A percentile compares a stretch with the other conserved stretches of the same genome.
Evolutionary conservation across 2,329 filamentous ascomycete genomes (phyloP).

Genomic region (Botrytis fragariae): DNA sequence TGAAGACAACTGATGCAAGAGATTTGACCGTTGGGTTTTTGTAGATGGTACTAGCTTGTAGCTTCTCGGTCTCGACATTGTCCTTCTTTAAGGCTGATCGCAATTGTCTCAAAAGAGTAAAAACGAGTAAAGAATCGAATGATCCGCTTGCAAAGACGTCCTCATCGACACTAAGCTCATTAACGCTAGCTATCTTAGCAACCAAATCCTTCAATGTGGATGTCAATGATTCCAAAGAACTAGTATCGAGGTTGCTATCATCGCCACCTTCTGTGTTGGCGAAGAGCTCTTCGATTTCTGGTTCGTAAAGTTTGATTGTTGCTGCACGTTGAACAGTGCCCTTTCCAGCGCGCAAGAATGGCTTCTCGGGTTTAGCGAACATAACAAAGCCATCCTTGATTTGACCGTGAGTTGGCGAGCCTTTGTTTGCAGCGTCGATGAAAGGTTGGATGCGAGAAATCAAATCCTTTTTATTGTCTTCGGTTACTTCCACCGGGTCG

Average conservation of each 20-base stretch:
- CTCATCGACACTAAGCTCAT: not conserved
- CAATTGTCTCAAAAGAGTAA: conserved; percentile 18
- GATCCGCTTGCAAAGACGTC: conserved; percentile 18
- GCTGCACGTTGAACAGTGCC: conserved; percentile 22
- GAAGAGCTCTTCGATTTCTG: conserved; percentile 23
- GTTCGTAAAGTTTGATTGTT: conserved; percentile 16
- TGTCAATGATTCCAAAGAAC: conserved; percentile 2
- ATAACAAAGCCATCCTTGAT: conserved; percentile 10
- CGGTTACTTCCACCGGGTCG: not conserved
- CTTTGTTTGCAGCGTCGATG: conserved; percentile 20
- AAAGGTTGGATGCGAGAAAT: conserved; percentile 29
- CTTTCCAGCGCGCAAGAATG: conserved; percentile 22
- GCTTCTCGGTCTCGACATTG: conserved; percentile 1
- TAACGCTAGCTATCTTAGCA: conserved; percentile 3
- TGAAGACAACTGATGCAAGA: conserved; percentile 13
- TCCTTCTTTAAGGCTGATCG: conserved; percentile 13
- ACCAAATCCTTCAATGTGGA: conserved; percentile 3
- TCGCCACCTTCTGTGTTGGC: not conserved
- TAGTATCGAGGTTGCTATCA: not conserved
- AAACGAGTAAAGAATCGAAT: conserved; percentile 19
- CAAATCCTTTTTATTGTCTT: conserved; percentile 6
- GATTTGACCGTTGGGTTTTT: conserved; percentile 14
- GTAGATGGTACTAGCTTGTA: conserved; percentile 18
- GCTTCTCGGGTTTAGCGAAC: conserved; percentile 18
- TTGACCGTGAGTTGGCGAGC: conserved; percentile 14